These are phyloP conservation scores for Pinus taeda DNA, from an alignment of 75 land plant species.

Conservation along the genomic window DNA sequence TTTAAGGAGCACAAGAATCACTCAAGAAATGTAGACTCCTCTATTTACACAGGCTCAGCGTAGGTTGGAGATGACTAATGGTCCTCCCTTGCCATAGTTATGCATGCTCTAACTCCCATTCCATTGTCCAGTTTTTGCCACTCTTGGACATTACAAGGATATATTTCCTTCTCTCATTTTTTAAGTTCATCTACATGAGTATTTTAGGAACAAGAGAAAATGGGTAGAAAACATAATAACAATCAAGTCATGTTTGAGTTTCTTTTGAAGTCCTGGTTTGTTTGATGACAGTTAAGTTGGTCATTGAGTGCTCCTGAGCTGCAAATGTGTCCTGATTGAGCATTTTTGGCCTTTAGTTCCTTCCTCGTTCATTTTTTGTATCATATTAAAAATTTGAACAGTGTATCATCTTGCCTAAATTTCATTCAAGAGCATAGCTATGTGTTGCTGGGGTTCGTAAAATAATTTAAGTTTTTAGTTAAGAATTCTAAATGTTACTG, in stretches of 20 bases:
- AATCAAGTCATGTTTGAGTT: neutral
- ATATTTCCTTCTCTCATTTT: neutral
- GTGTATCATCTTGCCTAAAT: neutral
- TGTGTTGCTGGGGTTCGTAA: neutral
- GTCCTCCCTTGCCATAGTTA: no score
- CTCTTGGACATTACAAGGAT: no score
- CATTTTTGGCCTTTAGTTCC: neutral
- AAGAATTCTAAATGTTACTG: neutral
- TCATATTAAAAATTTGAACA: neutral
- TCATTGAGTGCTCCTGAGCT: neutral
- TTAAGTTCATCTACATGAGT: neutral
- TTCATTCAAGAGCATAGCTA: neutral
- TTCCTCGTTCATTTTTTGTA: neutral
- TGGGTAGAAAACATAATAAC: neutral
- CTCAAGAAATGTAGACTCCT: neutral
- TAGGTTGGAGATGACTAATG: no score
- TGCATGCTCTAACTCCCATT: no score
- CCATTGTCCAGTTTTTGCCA: no score
- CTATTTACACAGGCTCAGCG: neutral
- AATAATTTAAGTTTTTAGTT: neutral
- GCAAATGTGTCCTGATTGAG: neutral
- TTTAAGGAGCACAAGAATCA: neutral
- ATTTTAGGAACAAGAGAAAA: neutral
- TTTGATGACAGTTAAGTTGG: neutral
- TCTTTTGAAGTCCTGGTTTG: neutral